These are phyloP conservation scores for Claviceps africana DNA, from an alignment of 2,329 filamentous ascomycete species.

Conservation along the genomic window DNA sequence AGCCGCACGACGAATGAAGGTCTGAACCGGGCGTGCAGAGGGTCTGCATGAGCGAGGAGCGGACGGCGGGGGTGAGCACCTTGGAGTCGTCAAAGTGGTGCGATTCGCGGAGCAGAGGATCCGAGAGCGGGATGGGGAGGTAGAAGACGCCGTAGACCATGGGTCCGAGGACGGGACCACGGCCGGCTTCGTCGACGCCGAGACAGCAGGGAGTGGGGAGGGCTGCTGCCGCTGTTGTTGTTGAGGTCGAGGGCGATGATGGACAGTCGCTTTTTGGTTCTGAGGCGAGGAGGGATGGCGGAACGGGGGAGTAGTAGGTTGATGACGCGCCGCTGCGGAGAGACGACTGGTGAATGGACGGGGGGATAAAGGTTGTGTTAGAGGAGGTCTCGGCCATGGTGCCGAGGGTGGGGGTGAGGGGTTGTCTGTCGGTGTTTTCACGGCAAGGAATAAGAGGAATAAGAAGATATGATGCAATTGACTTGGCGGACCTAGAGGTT, in stretches of 20 bases:
- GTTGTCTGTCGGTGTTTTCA: background rate
- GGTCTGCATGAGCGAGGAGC: conserved; percentile 52
- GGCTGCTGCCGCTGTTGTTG: background rate
- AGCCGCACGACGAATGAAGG: conserved; percentile 51
- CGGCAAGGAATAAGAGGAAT: background rate
- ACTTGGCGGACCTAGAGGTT: background rate
- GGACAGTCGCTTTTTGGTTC: conserved; percentile 9
- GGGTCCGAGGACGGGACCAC: conserved; percentile 79
- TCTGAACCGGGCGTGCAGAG: conserved; percentile 51
- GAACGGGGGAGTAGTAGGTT: conserved; percentile 57
- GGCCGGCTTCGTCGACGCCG: conserved; percentile 85
- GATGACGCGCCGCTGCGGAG: conserved; percentile 55
- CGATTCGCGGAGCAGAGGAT: conserved; percentile 59
- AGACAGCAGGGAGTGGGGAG: conserved; percentile 46
- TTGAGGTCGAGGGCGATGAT: conserved; percentile 16
- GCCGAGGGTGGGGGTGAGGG: background rate
- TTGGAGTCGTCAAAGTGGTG: conserved; percentile 95
- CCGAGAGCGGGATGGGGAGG: conserved; percentile 59
- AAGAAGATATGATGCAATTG: background rate
- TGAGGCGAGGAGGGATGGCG: conserved; percentile 38
- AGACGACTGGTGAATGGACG: conserved; percentile 45
- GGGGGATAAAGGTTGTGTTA: conserved; percentile 43
- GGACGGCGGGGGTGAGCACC: conserved; percentile 67
- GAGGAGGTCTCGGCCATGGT: conserved; percentile 6
- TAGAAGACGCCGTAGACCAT: conserved; percentile 61